These are phyloP conservation scores for Kodamaea jinghongensis DNA, from an alignment of 805 yeast genomes.

Conservation along the genomic window DNA sequence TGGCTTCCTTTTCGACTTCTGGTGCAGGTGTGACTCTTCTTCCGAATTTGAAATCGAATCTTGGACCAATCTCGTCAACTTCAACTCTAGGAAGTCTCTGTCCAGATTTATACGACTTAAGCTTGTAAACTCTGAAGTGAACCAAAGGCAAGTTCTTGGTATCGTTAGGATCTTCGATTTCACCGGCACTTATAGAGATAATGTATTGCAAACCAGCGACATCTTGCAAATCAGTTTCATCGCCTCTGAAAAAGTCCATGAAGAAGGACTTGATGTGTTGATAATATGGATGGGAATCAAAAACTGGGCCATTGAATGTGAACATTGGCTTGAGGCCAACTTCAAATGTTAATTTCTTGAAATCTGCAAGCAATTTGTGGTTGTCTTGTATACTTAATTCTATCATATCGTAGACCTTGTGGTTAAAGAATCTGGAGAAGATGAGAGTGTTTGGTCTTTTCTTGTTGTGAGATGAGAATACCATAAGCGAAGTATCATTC, in stretches of 20 bases:
- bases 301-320: slow-evolving; percentile 86
- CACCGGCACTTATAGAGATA: slow-evolving; percentile 73
- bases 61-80: slow-evolving; percentile 91
- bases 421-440: slow-evolving; percentile 86
- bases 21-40: slow-evolving; percentile 79
- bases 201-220: slow-evolving; percentile 94
- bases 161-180: slow-evolving; percentile 72
- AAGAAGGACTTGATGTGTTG: slow-evolving; percentile 84
- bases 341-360: slow-evolving; percentile 74
- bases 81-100: slow-evolving; percentile 94
- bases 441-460: slow-evolving; percentile 91
- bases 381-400: slow-evolving; percentile 74
- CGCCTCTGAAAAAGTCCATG: slow-evolving; percentile 87
- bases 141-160: slow-evolving; percentile 71
- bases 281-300: slow-evolving; percentile 84
- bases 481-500: slow-evolving; percentile 85
- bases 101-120: slow-evolving; percentile 77
- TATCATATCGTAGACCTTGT: slow-evolving; percentile 88
- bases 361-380: slow-evolving; percentile 70
- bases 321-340: slow-evolving; percentile 94
- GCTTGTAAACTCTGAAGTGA: slow-evolving; percentile 85
- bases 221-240: slow-evolving; percentile 76
- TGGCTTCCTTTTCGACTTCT: slow-evolving; percentile 88
- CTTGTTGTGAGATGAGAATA: slow-evolving; percentile 75
- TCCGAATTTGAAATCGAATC: slow-evolving; percentile 90